These are phyloP conservation scores for Zalerion maritima DNA, from an alignment of 495 filamentous ascomycete species.

Conservation along the genomic window DNA sequence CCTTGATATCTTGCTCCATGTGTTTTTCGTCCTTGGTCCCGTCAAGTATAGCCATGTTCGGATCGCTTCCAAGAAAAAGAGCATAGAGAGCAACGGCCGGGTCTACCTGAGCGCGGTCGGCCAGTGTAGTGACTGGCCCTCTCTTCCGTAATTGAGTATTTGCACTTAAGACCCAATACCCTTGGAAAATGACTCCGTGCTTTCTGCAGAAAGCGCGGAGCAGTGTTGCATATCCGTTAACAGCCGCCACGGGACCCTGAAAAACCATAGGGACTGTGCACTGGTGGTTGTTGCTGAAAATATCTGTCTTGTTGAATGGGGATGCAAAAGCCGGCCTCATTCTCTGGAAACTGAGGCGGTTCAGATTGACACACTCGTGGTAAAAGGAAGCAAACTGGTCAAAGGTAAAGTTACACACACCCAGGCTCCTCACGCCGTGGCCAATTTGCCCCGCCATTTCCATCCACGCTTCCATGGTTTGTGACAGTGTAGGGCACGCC, in stretches of 20 bases:
- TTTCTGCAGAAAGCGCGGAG: constrained; percentile 49
- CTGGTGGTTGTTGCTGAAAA: constrained; percentile 6
- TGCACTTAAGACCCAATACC: constrained; percentile 68
- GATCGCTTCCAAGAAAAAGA: constrained; percentile 46
- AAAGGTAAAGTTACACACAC: constrained; percentile 55
- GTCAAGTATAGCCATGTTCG: constrained; percentile 47
- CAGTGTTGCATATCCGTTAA: constrained; percentile 43
- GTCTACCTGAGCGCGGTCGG: constrained; percentile 30
- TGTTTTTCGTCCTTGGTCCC: constrained; percentile 48
- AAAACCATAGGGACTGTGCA: constrained; percentile 39
- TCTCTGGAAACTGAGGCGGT: too few relatives aligned
- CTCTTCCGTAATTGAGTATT: constrained; percentile 46
- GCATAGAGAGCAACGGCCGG: constrained; percentile 46
- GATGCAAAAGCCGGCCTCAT: too few relatives aligned
- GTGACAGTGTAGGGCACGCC: constrained; percentile 38
- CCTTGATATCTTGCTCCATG: constrained; percentile 53
- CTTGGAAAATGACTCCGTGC: constrained; percentile 49
- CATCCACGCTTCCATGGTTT: constrained; percentile 52
- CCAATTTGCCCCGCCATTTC: constrained; percentile 51
- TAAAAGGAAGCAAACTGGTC: constrained; percentile 38
- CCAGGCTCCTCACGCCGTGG: constrained; percentile 44
- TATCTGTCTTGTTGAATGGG: too few relatives aligned
- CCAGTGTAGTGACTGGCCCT: constrained; percentile 36
- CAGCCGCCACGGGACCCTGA: constrained; percentile 59
- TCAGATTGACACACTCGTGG: constrained; percentile 30